phyloP scores from a whole-genome alignment of 768 basidiomycete genomes.

The Termitomyces sp. region DNA sequence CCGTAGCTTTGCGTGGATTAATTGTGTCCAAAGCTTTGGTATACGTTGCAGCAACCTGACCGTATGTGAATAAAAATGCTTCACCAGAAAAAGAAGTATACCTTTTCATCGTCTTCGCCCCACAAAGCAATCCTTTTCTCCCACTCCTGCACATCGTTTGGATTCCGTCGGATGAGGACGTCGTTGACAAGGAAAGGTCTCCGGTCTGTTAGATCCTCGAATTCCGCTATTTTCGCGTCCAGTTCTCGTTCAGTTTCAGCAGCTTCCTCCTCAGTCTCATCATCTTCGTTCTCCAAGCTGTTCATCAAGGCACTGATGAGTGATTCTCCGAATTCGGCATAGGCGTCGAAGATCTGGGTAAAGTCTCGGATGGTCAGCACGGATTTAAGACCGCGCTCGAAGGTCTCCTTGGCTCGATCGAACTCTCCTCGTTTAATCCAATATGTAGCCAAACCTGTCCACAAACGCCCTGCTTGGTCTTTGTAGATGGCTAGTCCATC shows the following conservation, averaged over 20 bases:
- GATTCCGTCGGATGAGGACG: constrained; percentile 87
- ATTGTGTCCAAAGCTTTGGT: constrained; percentile 85
- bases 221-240: constrained; percentile 84
- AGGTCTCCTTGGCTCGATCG: constrained; percentile 80
- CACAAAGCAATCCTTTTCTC: constrained; percentile 94
- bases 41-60: constrained; percentile 89
- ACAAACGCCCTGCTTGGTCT: constrained; percentile 94
- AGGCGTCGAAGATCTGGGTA: constrained; percentile 95
- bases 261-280: constrained; percentile 60
- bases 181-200: constrained; percentile 96
- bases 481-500: constrained; percentile 90
- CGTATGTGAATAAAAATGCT: neutral
- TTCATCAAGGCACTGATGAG: constrained; percentile 90
- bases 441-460: constrained; percentile 95
- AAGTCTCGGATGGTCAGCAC: constrained; percentile 96
- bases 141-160: constrained; percentile 99
- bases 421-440: constrained; percentile 99
- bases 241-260: constrained; percentile 79
- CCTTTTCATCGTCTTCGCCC: constrained; percentile 93
- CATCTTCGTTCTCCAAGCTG: constrained; percentile 69
- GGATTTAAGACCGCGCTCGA: constrained; percentile 77
- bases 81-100: constrained; percentile 22
- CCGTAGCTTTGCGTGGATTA: constrained; percentile 83
- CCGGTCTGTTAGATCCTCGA: constrained; percentile 92
- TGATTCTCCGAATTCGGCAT: constrained; percentile 90